Evolutionary conservation across 768 basidiomycete genomes (phyloP), one percentile per base, ranked within the genome.

Genomic region (Serendipita sp.): DNA sequence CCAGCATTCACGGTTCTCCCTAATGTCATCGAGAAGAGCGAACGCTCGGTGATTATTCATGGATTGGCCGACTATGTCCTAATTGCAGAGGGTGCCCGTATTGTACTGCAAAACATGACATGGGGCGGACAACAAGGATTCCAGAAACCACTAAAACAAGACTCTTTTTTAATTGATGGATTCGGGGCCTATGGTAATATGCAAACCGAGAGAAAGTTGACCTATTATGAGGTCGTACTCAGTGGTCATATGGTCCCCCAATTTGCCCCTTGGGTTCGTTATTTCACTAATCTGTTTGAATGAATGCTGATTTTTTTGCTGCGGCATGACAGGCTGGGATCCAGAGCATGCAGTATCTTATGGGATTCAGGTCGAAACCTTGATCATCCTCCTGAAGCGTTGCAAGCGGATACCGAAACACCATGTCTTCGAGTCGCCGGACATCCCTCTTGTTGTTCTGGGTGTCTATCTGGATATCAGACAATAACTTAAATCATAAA

Each of bases 221-320:
- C 86, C 0, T 88, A 83, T 67, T 75, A 78, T 35, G 87, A 90
- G 69, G 81, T 90, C 23, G 76, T 69, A 28, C 78, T 87, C 4
- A 83, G 83, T 67, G 88, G 87, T 16, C 87, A 89, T 68, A 88
- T 89, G 83, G 73, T 88, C 2, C 85, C 85, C 3, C 82, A 84
- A 73, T 86, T 81, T 71, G 80, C 83, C 16, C 85, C 85, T 1
- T 71, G 74, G 70, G 85, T 83, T 68, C 71, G 82, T 74, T 23
- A 11, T 11, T 56, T 38, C 35, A 64, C 36, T 32, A 18, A 30
- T 23, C 13, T 32, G 41, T 30, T 41, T 41, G 3, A 18, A 36
- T n/a, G 52, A 45, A 15, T 44, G 3, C 7, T 34, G 15, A 8
- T 30, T 18, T 41, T 68, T 63, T 23, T 34, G 48, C 28, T 47